These are phyloP conservation scores for Suhomyces xylopsoci DNA, from an alignment of 805 yeast species.

Conservation along the genomic window DNA sequence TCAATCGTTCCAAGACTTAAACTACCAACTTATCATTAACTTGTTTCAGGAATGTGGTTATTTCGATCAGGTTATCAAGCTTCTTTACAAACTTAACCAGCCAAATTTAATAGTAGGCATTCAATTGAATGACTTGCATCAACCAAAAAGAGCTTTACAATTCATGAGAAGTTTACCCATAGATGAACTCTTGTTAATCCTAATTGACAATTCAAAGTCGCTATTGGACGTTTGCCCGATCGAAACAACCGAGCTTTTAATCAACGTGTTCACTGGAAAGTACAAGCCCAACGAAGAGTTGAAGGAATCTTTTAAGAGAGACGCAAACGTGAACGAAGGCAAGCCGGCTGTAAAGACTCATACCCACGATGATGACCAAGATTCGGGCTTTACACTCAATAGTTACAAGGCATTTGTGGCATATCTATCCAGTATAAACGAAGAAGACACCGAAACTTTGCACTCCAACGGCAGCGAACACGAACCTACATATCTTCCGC, in stretches of 20 bases:
- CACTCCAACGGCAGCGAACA: conserved; percentile 5
- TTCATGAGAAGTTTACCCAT: conserved; percentile 68
- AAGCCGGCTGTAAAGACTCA: conserved; percentile 5
- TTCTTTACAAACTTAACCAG: conserved; percentile 70
- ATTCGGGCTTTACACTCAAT: conserved; percentile 19
- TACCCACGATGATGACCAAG: conserved; percentile 2
- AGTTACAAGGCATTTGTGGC: conserved; percentile 32
- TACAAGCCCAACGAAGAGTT: conserved; percentile 46
- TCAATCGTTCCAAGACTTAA: conserved; percentile 45
- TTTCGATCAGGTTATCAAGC: conserved; percentile 58
- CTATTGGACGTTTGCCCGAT: conserved; percentile 69
- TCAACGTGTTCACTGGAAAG: conserved; percentile 85
- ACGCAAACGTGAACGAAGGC: conserved; percentile 7
- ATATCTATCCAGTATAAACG: conserved; percentile 20
- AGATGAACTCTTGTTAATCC: conserved; percentile 71
- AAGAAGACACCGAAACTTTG: neutral
- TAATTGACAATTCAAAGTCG: conserved; percentile 62
- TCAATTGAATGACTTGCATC: conserved; percentile 60
- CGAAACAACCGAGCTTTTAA: conserved; percentile 76
- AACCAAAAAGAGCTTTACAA: conserved; percentile 55
- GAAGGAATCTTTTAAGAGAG: conserved; percentile 3
- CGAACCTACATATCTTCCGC: conserved; percentile 84
- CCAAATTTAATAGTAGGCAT: conserved; percentile 76
- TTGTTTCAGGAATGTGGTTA: conserved; percentile 73
- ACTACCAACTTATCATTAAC: conserved; percentile 62